Evolutionary conservation across 2,329 filamentous ascomycete species (phyloP), one percentile per base, ranked within the genome.

Genomic region (Penicillium sp.): DNA sequence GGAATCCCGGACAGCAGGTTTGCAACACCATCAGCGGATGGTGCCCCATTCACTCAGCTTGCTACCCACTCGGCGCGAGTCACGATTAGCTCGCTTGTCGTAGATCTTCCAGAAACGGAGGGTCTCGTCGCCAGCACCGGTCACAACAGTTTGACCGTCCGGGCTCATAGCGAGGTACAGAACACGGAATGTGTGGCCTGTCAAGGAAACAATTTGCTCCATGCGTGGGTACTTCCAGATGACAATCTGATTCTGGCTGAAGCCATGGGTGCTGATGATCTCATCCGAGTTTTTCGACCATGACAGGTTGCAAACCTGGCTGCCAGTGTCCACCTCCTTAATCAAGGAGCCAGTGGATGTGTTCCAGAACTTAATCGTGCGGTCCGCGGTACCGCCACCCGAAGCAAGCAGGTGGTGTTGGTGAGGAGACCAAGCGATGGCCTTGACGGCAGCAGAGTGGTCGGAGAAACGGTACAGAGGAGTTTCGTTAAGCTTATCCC

Each of bases 141-240:
- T 99, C 13, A 98, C 95, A 22, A 99, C 91, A 2, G 92, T 91
- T 68, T 93, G 87, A 19, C 95, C 95, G 72, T 98, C 94, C 1
- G 95, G 95, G 73, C 93, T 97, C 93, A 98, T 98, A 35, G 93
- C 93, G 55, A 99, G 83, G 75, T 98, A 99, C 3, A 99, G 83
- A 13, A 99, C 95, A 72, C 95, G 90, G 78, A 96, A 98, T 1
- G 95, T 99, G 76, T 99, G 95, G 0, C 95, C 95, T 0, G 95
- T 99, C 49, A 99, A 82, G 68, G 92, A 96, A 43, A 92, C 94
- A 8, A 99, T 93, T 75, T 98, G 95, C 52, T 92, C 92, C 95
- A 99, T 98, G 68, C 90, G 93, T 1, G 95, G 95, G 73, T 99
- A 99, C 74, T 99, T 99, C 95, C 95, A 99, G 58, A 99, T 92